A percentile compares a stretch with the other conserved stretches of the same genome.
Evolutionary conservation across 2,329 filamentous ascomycete genomes (phyloP).

Genomic region (Penicillium sp.): DNA sequence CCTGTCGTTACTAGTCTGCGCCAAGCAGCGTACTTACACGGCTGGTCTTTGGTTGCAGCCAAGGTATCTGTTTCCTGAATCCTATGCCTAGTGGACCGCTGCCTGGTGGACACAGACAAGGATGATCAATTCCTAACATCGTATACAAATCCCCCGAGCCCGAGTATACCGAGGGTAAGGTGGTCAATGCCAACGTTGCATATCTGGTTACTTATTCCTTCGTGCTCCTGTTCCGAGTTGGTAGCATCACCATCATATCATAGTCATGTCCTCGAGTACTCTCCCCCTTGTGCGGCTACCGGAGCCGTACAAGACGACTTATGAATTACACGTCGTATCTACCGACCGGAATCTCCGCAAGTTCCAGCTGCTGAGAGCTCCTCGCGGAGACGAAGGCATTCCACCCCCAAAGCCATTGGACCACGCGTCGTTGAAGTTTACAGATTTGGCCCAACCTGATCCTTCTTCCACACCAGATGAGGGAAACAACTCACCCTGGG

Average conservation of each 20-base stretch:
- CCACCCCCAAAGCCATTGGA: constrained; percentile 23
- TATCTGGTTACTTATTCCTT: constrained; percentile 2
- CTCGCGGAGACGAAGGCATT: constrained; percentile 15
- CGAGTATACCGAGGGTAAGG: not conserved
- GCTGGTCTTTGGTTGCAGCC: not conserved
- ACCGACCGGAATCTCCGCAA: constrained; percentile 10
- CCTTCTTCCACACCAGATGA: constrained; percentile 16
- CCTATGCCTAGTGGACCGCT: not conserved
- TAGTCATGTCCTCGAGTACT: not conserved
- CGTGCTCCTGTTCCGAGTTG: not conserved
- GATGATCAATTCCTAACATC: not conserved
- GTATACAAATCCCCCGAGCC: not conserved
- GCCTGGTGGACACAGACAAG: not conserved
- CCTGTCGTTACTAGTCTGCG: not conserved
- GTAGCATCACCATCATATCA: not conserved
- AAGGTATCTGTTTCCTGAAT: not conserved
- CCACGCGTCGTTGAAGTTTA: constrained; percentile 24
- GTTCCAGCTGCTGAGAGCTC: constrained; percentile 16
- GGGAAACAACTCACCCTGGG: constrained; percentile 36
- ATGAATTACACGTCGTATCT: constrained; percentile 12
- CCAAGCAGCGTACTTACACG: not conserved
- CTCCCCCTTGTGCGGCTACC: constrained; percentile 14
- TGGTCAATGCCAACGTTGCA: not conserved
- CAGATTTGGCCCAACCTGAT: constrained; percentile 20
- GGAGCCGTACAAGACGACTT: constrained; percentile 17